These are phyloP conservation scores for Trypanosomatidae sp. DNA, from an alignment of 208 protist species.

Conservation along the genomic window DNA sequence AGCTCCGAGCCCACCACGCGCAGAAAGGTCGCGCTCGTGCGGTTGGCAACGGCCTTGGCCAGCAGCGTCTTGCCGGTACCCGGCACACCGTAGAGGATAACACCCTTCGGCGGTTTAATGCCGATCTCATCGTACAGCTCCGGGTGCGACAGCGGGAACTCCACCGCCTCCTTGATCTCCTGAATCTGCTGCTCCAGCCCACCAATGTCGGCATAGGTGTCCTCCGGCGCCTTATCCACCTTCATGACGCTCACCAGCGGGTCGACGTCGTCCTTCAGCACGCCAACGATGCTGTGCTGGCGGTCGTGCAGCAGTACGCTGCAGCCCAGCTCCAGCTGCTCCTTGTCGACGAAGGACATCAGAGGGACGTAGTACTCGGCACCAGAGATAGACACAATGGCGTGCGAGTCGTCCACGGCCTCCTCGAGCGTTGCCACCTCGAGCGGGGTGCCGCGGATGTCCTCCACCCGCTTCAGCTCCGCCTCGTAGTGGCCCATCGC, in stretches of 20 bases:
- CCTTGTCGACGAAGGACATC: conserved; percentile 99
- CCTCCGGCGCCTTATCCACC: conserved; percentile 99
- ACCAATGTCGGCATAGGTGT: conserved; percentile 99
- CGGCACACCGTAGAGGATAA: conserved; percentile 99
- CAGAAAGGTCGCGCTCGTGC: conserved; percentile 99
- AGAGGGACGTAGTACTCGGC: conserved; percentile 99
- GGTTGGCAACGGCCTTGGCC: conserved; percentile 99
- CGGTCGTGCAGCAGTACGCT: conserved; percentile 98
- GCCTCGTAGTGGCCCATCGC: conserved; percentile 90
- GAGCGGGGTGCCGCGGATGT: conserved; percentile 98
- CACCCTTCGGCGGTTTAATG: conserved; percentile 99
- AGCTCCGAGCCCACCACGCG: conserved; percentile 99
- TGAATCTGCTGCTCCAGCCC: conserved; percentile 99
- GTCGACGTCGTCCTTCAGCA: conserved; percentile 98
- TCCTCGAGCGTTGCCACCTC: conserved; percentile 99
- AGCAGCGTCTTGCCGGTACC: conserved; percentile 99
- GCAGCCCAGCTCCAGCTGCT: conserved; percentile 97
- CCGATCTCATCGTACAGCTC: conserved; percentile 99
- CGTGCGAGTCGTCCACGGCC: conserved; percentile 99
- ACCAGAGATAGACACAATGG: conserved; percentile 97
- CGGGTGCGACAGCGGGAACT: conserved; percentile 99
- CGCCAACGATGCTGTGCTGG: conserved; percentile 96
- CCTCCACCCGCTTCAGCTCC: conserved; percentile 97
- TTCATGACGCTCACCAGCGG: conserved; percentile 99
- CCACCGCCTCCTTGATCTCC: conserved; percentile 99